Base-by-base conservation (phyloP, 2,329 filamentous ascomycete species). In the Fusarium sp. region DNA sequence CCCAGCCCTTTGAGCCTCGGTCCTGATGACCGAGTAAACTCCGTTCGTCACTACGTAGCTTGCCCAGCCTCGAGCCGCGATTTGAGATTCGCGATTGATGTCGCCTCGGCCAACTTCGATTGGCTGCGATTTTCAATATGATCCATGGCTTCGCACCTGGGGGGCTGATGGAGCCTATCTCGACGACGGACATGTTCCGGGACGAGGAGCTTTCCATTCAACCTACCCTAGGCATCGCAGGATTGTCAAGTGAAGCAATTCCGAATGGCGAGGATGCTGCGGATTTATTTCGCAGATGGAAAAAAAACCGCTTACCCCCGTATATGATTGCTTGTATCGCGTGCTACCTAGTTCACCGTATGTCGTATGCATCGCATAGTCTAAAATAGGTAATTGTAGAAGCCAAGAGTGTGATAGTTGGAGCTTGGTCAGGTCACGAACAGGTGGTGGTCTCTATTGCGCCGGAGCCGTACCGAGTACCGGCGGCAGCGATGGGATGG, bases 1-100 rank as follows among this genome's bases (percentile, higher is more conserved):
- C 56, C 51, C 59, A 56, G 58, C 27, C 33, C 53, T 59, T n/a
- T 62, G 63, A 77, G 70, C 76, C 76, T 78, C 76, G 76, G 76
- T 59, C 70, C 75, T 69, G 44, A 46, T 58, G 73, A 58, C 75
- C 69, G 73, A 72, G 53, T 40, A 62, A 58, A 55, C 33, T 61
- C 62, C 27, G 42, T 16, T 46, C 22, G 51, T 66, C 17, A 24
- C 24, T 53, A 27, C 16, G 36, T 38, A 46, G 42, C n/a, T 42
- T 17, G 42, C 22, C 42, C 24, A 57, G 35, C 29, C 53, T 46
- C 20, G 24, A 44, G 35, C 31, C 31, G 31, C 57, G 33, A 55
- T 55, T 31, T 29, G 29, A 60, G 46, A 62, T 62, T 66, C 38
- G 66, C 24, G 36, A 42, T 35, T 33, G 33, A 60, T 66, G 46